These are phyloP conservation scores for Microsporum audouinii DNA, from an alignment of 2,329 filamentous ascomycete genomes.

Conservation along the genomic window DNA sequence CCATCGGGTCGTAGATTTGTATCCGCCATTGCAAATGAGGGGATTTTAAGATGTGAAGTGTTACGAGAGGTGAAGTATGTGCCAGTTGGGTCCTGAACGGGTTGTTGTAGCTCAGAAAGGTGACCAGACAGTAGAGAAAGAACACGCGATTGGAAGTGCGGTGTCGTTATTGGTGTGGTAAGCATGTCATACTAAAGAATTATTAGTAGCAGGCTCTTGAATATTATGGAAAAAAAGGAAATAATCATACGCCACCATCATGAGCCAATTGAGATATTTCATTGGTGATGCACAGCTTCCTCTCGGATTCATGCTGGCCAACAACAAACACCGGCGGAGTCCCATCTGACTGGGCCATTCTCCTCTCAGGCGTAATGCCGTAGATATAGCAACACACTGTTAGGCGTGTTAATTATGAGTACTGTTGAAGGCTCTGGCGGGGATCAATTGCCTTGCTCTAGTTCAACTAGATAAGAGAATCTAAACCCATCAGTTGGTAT, in stretches of 20 bases:
- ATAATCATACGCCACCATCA: conserved; percentile 40
- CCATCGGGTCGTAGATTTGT: conserved; percentile 66
- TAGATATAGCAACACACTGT: neutral
- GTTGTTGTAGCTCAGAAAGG: conserved; percentile 34
- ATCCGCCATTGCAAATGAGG: conserved; percentile 33
- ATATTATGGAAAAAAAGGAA: neutral
- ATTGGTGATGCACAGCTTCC: conserved; percentile 33
- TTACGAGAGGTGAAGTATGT: conserved; percentile 33
- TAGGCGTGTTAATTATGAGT: neutral
- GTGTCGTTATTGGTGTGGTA: conserved; percentile 50
- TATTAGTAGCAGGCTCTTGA: conserved; percentile 9
- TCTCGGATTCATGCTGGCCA: conserved; percentile 50
- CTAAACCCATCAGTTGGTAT: neutral
- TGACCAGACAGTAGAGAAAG: conserved; percentile 43
- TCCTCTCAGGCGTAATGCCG: neutral
- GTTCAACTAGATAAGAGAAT: neutral
- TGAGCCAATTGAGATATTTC: conserved; percentile 45
- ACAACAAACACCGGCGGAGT: conserved; percentile 44
- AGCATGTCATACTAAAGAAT: conserved; percentile 52
- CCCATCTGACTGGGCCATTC: conserved; percentile 15
- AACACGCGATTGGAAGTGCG: conserved; percentile 49
- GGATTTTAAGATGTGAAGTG: conserved; percentile 29
- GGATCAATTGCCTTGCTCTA: neutral
- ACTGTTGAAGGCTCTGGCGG: neutral
- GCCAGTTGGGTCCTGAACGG: conserved; percentile 24